phyloP scores from a whole-genome alignment of 139 green algal genomes.

The Picochlorum sp. region DNA sequence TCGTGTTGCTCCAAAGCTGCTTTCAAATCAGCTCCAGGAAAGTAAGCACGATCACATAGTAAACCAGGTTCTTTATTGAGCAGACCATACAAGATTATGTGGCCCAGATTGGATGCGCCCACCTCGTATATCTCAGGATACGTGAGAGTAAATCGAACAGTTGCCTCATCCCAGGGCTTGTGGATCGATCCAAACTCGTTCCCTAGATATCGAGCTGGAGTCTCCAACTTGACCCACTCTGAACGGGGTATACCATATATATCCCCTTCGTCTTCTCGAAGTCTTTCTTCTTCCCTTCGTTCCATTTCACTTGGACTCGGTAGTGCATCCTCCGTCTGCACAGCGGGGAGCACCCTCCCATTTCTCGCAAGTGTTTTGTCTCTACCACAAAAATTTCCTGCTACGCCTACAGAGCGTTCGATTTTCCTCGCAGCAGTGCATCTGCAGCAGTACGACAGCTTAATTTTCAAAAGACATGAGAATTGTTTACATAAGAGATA shows the following conservation, averaged over 20 bases:
- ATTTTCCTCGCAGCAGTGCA: too few species aligned
- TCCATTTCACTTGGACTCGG: too few species aligned
- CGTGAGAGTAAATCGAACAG: slow-evolving; percentile 55
- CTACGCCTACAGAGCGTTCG: too few species aligned
- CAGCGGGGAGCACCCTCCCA: too few species aligned
- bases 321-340: too few species aligned
- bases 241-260: slow-evolving; percentile 40
- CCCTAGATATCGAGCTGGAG: slow-evolving; percentile 54
- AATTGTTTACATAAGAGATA: too few species aligned
- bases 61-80: slow-evolving; percentile 41
- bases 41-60: slow-evolving; percentile 60
- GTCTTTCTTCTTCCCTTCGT: slow-evolving; percentile 5
- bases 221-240: slow-evolving; percentile 31
- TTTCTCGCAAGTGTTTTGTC: too few species aligned
- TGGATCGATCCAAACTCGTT: slow-evolving; percentile 70
- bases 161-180: slow-evolving; percentile 47
- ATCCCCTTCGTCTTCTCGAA: slow-evolving; percentile 5
- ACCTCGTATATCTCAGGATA: slow-evolving; percentile 67
- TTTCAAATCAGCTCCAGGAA: slow-evolving; percentile 27
- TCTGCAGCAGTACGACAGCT: too few species aligned
- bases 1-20: slow-evolving; percentile 32
- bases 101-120: slow-evolving; percentile 59
- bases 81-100: slow-evolving; percentile 65
- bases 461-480: too few species aligned
- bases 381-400: too few species aligned